Conservation (phyloP, 805 yeast species). For the Nakazawaea holstii region DNA sequence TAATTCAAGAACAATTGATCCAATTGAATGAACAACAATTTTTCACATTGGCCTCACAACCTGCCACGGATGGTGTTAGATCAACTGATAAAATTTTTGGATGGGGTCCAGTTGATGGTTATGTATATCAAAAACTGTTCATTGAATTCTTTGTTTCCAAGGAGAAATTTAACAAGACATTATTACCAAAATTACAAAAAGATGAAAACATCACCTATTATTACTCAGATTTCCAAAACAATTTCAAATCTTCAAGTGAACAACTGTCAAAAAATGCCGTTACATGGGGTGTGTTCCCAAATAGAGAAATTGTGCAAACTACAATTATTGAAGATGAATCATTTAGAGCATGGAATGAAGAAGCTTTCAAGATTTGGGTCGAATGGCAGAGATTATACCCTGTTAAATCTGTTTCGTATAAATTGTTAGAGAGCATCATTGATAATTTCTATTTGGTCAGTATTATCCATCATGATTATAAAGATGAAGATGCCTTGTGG, state of each 20-base stretch:
- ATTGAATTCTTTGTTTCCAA: slow-evolving; percentile 84
- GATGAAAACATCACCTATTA: slow-evolving; percentile 64
- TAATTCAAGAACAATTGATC: slow-evolving; percentile 87
- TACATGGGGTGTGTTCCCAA: slow-evolving; percentile 97
- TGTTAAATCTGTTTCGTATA: slow-evolving; percentile 46
- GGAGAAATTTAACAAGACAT: slow-evolving; percentile 53
- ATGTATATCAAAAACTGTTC: slow-evolving; percentile 88
- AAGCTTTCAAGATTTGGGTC: slow-evolving; percentile 83
- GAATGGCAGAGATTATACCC: slow-evolving; percentile 89
- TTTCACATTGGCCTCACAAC: slow-evolving; percentile 94
- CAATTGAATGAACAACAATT: slow-evolving; percentile 67
- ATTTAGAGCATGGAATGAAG: slow-evolving; percentile 94
- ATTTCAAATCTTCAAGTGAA: slow-evolving; percentile 43
- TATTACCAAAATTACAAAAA: slow-evolving; percentile 48
- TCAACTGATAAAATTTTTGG: slow-evolving; percentile 89
- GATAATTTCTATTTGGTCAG: slow-evolving; percentile 73
- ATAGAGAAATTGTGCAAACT: slow-evolving; percentile 83
- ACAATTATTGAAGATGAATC: slow-evolving; percentile 91
- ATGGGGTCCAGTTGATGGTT: slow-evolving; percentile 94
- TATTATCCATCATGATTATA: slow-evolving; percentile 79
- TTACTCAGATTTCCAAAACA: slow-evolving; percentile 57
- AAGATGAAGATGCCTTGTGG: slow-evolving; percentile 74
- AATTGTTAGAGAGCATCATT: slow-evolving; percentile 56
- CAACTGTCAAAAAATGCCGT: slow-evolving; percentile 63
- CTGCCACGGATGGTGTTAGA: slow-evolving; percentile 76